These are phyloP conservation scores for Eragrostis tef DNA, from an alignment of 202 grass and related monocot species.

Conservation along the genomic window DNA sequence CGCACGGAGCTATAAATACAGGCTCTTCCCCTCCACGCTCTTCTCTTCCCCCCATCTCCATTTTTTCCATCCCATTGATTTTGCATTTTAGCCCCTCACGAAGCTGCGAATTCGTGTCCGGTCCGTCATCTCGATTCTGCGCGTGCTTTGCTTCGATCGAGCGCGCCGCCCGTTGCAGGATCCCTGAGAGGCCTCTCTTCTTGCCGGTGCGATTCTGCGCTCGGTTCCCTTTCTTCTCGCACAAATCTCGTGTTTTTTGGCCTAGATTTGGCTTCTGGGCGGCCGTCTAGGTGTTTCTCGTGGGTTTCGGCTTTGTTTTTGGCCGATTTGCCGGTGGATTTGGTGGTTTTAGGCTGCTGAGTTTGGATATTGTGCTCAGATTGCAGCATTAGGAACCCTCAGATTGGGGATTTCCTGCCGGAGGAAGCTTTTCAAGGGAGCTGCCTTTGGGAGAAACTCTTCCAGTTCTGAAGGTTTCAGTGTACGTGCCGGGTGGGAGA, in stretches of 20 bases:
- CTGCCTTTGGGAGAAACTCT: conserved; percentile 49
- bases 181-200: not conserved
- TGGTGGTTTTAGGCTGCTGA: not conserved
- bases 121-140: conserved; percentile 27
- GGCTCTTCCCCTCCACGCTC: not conserved
- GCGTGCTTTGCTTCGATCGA: conserved; percentile 29
- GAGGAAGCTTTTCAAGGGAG: conserved; percentile 49
- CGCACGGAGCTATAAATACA: conserved; percentile 34
- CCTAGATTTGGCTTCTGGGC: conserved; percentile 46
- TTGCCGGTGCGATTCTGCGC: not conserved
- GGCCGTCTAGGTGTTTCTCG: conserved; percentile 30
- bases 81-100: conserved; percentile 43
- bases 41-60: conserved; percentile 41
- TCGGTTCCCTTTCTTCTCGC: conserved; percentile 8
- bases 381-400: conserved; percentile 24
- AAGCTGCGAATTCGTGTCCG: conserved; percentile 32
- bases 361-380: not conserved
- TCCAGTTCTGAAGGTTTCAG: conserved; percentile 28
- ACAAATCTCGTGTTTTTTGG: conserved; percentile 30
- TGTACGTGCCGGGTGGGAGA: conserved; percentile 1
- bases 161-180: conserved; percentile 7
- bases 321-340: conserved; percentile 45
- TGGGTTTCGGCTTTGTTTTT: conserved; percentile 40
- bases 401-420: conserved; percentile 50
- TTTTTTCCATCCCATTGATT: conserved; percentile 36